A percentile compares a stretch with the other conserved stretches of the same genome.
Evolutionary conservation across 768 basidiomycete genomes (phyloP).

Genomic region (Butyriboletus loyo): DNA sequence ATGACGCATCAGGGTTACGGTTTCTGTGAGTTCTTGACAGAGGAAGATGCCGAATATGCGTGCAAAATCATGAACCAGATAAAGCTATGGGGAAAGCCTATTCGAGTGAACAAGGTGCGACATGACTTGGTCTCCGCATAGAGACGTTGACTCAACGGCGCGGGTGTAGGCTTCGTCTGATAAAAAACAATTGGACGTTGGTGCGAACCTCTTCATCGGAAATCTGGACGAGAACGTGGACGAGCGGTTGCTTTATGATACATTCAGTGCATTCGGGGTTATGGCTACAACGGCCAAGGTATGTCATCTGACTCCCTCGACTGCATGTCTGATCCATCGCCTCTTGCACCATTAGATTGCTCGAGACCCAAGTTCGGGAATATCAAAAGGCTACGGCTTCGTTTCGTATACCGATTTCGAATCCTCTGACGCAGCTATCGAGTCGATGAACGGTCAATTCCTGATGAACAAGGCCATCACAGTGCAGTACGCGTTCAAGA

Average conservation of each 20-base stretch:
- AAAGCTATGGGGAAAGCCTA: constrained; percentile 98
- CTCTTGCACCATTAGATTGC: constrained; percentile 64
- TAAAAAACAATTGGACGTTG: constrained; percentile 96
- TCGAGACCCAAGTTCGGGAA: constrained; percentile 78
- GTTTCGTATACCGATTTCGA: constrained; percentile 98
- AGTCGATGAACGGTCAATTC: constrained; percentile 97
- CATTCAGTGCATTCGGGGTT: constrained; percentile 91
- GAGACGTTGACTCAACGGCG: constrained; percentile 10
- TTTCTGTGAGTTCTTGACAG: constrained; percentile 98
- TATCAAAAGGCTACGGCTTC: constrained; percentile 96
- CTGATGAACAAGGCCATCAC: constrained; percentile 98
- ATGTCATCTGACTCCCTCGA: constrained; percentile 13
- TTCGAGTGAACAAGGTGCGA: constrained; percentile 95
- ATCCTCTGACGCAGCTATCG: constrained; percentile 92
- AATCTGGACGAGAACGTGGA: constrained; percentile 95
- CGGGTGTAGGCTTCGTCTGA: constrained; percentile 84
- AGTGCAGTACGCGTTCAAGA: constrained; percentile 99
- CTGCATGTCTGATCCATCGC: not conserved
- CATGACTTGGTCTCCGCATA: not conserved
- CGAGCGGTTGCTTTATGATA: constrained; percentile 88
- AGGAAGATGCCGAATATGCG: constrained; percentile 99
- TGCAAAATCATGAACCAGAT: constrained; percentile 99
- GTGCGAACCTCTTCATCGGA: constrained; percentile 95
- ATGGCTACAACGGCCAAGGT: constrained; percentile 90
- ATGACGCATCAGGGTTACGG: constrained; percentile 99